phyloP scores from a whole-genome alignment of 2,329 filamentous ascomycete genomes.

The Trichoderma atroviride region DNA sequence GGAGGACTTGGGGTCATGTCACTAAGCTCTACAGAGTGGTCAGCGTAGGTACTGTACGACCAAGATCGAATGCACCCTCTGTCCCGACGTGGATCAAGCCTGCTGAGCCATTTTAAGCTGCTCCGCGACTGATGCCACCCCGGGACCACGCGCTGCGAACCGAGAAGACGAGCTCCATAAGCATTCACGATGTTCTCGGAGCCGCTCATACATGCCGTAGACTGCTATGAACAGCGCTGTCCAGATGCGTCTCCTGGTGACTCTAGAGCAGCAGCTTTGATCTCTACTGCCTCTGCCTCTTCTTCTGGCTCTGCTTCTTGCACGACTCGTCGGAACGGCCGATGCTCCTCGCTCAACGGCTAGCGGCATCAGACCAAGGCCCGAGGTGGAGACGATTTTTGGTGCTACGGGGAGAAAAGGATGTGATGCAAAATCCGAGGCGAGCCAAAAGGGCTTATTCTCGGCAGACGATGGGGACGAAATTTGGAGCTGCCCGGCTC shows the following conservation, averaged over 20 bases:
- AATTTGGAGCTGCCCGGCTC: slow-evolving; percentile 7
- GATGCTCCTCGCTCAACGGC: slow-evolving; percentile 3
- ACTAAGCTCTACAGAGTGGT: not conserved
- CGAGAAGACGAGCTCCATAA: not conserved
- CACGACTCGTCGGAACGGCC: slow-evolving; percentile 5
- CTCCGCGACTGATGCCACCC: not conserved
- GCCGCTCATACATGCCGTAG: not conserved
- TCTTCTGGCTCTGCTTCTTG: not conserved
- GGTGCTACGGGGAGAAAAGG: not conserved
- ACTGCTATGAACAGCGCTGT: not conserved
- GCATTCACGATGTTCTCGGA: not conserved
- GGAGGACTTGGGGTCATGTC: not conserved
- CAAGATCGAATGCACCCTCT: not conserved
- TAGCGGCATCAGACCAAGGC: slow-evolving; percentile 15
- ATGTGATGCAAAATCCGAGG: not conserved
- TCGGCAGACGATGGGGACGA: slow-evolving; percentile 13
- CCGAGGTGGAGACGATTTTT: slow-evolving; percentile 8
- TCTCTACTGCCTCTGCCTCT: not conserved
- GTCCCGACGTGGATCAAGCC: not conserved
- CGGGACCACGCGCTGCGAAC: not conserved
- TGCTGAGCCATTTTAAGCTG: not conserved
- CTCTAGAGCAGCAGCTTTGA: not conserved
- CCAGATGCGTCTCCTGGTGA: not conserved
- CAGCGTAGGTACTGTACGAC: not conserved
- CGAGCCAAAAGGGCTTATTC: slow-evolving; percentile 1